Evolutionary conservation across 108 stramenopile genomes (phyloP).

Genomic region (Fragilaria crotonensis): DNA sequence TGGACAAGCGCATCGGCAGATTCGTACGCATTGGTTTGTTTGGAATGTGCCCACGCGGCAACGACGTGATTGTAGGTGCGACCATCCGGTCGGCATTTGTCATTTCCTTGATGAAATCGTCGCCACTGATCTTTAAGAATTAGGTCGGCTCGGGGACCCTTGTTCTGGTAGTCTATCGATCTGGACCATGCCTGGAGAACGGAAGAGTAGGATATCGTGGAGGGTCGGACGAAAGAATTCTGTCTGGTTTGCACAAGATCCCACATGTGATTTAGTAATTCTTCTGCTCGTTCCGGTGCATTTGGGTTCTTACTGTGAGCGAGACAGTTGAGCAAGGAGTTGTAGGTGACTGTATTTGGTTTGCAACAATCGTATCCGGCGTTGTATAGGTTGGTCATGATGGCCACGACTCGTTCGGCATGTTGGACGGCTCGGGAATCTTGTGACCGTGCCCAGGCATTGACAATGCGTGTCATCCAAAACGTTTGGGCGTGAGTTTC

Average conservation of each 20-base stretch:
- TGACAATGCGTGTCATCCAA: too few species aligned
- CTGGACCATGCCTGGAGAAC: slow-evolving; percentile 13
- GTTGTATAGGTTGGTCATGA: too few species aligned
- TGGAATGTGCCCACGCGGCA: slow-evolving; percentile 8
- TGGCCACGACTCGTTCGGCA: too few species aligned
- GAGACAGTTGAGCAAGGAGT: slow-evolving; percentile 2
- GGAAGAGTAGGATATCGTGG: slow-evolving; percentile 34
- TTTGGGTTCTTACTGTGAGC: slow-evolving; percentile 6
- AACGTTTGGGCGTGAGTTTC: too few species aligned
- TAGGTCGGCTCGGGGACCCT: background rate
- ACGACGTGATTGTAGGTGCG: slow-evolving; percentile 37
- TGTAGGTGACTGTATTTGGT: slow-evolving; percentile 6
- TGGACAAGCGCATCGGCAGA: slow-evolving; percentile 35
- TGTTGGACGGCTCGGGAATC: too few species aligned
- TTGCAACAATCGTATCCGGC: too few species aligned
- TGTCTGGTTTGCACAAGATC: background rate
- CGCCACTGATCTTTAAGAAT: too few species aligned
- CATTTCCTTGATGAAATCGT: too few species aligned
- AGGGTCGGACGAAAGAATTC: slow-evolving; percentile 14
- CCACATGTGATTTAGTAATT: slow-evolving; percentile 27
- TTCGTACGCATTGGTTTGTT: slow-evolving; percentile 15
- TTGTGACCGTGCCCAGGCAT: too few species aligned
- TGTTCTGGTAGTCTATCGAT: background rate
- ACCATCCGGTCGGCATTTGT: slow-evolving; percentile 33
- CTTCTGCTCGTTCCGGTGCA: slow-evolving; percentile 16